These are phyloP conservation scores for Paraglomus occultum DNA, from an alignment of 192 early-diverging fungal species.

Conservation along the genomic window DNA sequence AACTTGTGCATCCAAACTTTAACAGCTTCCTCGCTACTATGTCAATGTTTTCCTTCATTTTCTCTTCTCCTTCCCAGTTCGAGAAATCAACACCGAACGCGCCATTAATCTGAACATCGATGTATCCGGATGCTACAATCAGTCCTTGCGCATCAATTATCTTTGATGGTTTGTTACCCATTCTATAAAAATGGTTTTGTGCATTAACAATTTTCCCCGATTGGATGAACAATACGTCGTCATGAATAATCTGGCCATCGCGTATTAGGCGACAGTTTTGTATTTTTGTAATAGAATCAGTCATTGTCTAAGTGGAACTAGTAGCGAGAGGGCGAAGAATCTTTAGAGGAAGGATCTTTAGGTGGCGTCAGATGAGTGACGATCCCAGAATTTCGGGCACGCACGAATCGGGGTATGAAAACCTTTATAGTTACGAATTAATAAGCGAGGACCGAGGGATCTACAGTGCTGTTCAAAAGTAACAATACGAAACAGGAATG, in stretches of 20 bases:
- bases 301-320: no score
- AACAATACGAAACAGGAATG: no score
- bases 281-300: conserved; percentile 56
- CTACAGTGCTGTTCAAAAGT: no score
- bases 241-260: conserved; percentile 71
- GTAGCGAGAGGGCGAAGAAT: no score
- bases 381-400: no score
- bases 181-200: conserved; percentile 66
- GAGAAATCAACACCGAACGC: conserved; percentile 81
- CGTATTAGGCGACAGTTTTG: conserved; percentile 73
- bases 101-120: conserved; percentile 83
- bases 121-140: conserved; percentile 75
- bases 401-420: no score
- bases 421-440: no score
- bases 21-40: conserved; percentile 73
- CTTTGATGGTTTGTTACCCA: conserved; percentile 59
- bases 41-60: conserved; percentile 59
- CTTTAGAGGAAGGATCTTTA: no score
- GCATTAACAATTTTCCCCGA: conserved; percentile 78
- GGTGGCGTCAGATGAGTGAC: no score
- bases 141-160: conserved; percentile 70
- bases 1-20: conserved; percentile 77
- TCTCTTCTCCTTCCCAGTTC: conserved; percentile 51
- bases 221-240: conserved; percentile 71
- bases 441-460: no score